Conservation (phyloP, 192 early-diverging fungal genomes). For the Geranomyces michiganensis region DNA sequence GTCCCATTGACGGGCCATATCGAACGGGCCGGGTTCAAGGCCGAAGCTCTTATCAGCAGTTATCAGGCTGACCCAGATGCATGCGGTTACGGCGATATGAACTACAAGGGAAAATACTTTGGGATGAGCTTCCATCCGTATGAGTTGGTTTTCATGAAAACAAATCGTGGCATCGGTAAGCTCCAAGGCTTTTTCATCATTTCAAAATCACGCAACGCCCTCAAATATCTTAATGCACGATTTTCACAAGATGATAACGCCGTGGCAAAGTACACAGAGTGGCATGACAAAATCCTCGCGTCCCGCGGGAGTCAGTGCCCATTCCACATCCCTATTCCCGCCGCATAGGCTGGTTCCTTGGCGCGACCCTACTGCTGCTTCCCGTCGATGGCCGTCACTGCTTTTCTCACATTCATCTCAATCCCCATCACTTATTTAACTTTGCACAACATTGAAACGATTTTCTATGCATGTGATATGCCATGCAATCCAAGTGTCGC, state of each 20-base stretch:
- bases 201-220: neutral
- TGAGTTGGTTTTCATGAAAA: conserved; percentile 23
- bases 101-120: conserved; percentile 11
- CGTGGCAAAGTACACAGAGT: conserved; percentile 15
- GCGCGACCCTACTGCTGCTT: too few species aligned
- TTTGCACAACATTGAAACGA: too few species aligned
- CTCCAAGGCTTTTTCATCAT: neutral
- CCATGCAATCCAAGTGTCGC: too few species aligned
- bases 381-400: too few species aligned
- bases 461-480: too few species aligned
- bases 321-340: conserved; percentile 1
- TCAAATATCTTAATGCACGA: neutral
- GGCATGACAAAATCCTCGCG: conserved; percentile 9
- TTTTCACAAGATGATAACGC: conserved; percentile 12
- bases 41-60: neutral
- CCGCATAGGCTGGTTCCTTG: too few species aligned
- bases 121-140: conserved; percentile 19
- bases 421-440: too few species aligned
- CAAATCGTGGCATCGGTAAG: conserved; percentile 17
- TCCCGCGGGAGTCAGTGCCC: neutral
- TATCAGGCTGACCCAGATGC: neutral
- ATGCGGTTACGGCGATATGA: conserved; percentile 8
- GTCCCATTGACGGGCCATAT: conserved; percentile 3
- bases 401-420: too few species aligned
- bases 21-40: neutral